Conservation (phyloP, 768 basidiomycete species). For the Leucocoprinus birnbaumii region DNA sequence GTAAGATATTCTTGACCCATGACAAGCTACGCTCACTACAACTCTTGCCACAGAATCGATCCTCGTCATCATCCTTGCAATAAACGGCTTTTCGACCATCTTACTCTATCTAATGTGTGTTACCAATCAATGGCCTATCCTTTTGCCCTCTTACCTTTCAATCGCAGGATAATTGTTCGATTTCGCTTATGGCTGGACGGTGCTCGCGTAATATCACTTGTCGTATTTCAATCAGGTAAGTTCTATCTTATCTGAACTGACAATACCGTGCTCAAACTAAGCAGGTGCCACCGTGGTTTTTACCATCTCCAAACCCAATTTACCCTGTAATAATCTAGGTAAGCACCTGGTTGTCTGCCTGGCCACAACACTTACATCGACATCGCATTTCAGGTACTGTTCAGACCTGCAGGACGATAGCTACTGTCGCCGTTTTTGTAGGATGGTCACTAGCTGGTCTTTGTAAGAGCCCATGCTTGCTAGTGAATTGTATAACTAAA, state of each 20-base stretch:
- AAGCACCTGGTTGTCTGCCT: neutral
- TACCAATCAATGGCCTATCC: neutral
- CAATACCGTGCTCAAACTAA: neutral
- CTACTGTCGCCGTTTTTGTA: constrained; percentile 24
- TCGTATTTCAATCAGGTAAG: constrained; percentile 30
- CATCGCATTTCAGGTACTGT: constrained; percentile 19
- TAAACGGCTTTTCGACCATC: constrained; percentile 30
- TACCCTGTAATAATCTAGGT: constrained; percentile 36
- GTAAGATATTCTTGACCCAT: constrained; percentile 18
- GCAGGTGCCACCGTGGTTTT: constrained; percentile 31
- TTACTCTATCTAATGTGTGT: constrained; percentile 35
- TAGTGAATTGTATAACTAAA: neutral
- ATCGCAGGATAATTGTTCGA: constrained; percentile 33
- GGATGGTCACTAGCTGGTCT: constrained; percentile 30
- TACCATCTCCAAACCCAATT: constrained; percentile 23
- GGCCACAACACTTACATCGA: neutral
- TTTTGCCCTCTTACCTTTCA: neutral
- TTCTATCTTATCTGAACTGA: neutral
- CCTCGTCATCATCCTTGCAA: constrained; percentile 25
- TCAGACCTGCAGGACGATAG: constrained; percentile 26
- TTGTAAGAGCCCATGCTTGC: constrained; percentile 23
- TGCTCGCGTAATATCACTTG: constrained; percentile 25
- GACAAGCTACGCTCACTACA: neutral
- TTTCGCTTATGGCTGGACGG: constrained; percentile 37
- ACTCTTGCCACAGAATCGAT: constrained; percentile 25